phyloP scores from a whole-genome alignment of 2,329 filamentous ascomycete genomes.

The Myriosclerotinia scirpicola region DNA sequence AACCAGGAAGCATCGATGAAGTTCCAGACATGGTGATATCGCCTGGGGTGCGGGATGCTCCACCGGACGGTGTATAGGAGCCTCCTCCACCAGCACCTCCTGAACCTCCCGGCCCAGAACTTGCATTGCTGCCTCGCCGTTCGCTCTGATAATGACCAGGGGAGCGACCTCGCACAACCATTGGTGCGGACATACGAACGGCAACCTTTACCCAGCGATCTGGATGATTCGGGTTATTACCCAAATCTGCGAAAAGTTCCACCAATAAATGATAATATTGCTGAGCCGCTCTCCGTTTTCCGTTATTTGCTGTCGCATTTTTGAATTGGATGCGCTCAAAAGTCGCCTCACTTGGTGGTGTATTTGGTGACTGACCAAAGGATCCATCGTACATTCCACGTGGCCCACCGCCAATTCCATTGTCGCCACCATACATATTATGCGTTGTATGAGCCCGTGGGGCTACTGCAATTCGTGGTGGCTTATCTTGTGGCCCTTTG shows the following conservation, averaged over 20 bases:
- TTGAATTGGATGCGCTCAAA: constrained; percentile 78
- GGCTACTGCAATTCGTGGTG: constrained; percentile 47
- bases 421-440: constrained; percentile 33
- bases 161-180: constrained; percentile 66
- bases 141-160: constrained; percentile 62
- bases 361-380: constrained; percentile 35
- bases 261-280: constrained; percentile 73
- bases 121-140: constrained; percentile 51
- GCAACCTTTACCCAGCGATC: constrained; percentile 59
- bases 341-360: constrained; percentile 38
- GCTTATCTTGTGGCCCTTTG: constrained; percentile 66
- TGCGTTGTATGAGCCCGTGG: constrained; percentile 37
- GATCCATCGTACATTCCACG: constrained; percentile 30
- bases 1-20: constrained; percentile 35
- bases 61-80: constrained; percentile 35
- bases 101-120: constrained; percentile 54
- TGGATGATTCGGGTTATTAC: constrained; percentile 33
- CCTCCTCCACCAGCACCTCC: constrained; percentile 37
- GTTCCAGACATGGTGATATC: constrained; percentile 38
- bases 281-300: constrained; percentile 69
- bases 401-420: constrained; percentile 29
- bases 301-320: constrained; percentile 72
- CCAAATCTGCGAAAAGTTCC: constrained; percentile 61
- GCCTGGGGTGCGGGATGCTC: constrained; percentile 33
- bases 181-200: constrained; percentile 56